A percentile compares a stretch with the other conserved stretches of the same genome.
Conservation (phyloP, 208 protist species). For the Leptomonas pyrrhocoris region DNA sequence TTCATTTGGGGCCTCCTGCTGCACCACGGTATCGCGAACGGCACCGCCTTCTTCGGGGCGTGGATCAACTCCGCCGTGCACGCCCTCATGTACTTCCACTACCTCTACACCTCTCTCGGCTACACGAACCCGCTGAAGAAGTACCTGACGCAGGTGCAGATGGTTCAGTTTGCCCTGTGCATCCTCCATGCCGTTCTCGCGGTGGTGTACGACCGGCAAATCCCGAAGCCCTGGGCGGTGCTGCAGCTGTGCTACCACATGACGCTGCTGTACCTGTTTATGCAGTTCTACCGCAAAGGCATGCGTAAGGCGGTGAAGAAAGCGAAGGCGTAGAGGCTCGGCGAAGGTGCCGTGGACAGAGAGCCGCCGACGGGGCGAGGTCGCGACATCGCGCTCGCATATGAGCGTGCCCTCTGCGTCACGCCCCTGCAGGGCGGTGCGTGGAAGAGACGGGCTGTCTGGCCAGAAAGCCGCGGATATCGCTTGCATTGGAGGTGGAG, state of each 20-base stretch:
- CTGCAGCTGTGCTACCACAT: constrained; percentile 88
- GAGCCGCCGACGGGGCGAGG: too few relatives aligned
- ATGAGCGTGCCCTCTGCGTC: too few relatives aligned
- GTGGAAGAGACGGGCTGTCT: too few relatives aligned
- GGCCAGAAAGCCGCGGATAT: too few relatives aligned
- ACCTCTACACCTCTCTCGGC: constrained; percentile 85
- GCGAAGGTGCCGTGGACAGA: too few relatives aligned
- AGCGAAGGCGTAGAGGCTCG: constrained; percentile 26
- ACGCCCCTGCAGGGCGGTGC: too few relatives aligned
- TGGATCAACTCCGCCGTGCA: constrained; percentile 92
- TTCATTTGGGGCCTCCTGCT: constrained; percentile 89
- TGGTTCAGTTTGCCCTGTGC: constrained; percentile 86
- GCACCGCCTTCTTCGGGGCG: constrained; percentile 85
- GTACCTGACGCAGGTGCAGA: constrained; percentile 86
- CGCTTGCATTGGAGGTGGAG: too few relatives aligned
- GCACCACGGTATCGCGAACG: constrained; percentile 83
- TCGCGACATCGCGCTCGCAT: too few relatives aligned
- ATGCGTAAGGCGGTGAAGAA: constrained; percentile 31
- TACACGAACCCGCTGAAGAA: constrained; percentile 87
- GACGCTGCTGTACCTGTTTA: constrained; percentile 85
- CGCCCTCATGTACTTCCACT: constrained; percentile 93
- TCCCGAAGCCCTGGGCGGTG: constrained; percentile 58
- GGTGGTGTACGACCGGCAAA: constrained; percentile 60
- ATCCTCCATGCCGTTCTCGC: constrained; percentile 81
- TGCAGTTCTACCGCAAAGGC: constrained; percentile 67